phyloP scores from a whole-genome alignment of 2,329 filamentous ascomycete species.

The Cytospora piceicola region DNA sequence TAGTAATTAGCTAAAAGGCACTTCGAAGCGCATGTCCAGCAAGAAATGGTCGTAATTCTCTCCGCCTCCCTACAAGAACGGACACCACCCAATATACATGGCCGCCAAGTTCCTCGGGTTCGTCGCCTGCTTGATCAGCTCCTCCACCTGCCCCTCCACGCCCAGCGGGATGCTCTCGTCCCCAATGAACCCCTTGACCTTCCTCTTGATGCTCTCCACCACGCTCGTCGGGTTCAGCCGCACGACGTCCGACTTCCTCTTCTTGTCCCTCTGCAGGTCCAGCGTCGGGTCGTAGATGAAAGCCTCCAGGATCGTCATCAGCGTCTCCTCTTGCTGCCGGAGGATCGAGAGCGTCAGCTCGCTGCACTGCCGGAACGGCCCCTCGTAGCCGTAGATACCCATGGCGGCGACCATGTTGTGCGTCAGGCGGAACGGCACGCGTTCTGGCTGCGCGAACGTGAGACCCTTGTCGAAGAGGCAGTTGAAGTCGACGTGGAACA shows the following conservation, averaged over 20 bases:
- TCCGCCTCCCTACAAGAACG: conserved; percentile 51
- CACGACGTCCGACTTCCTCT: conserved; percentile 52
- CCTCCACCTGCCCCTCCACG: conserved; percentile 96
- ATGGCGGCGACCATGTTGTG: conserved; percentile 99
- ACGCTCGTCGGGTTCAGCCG: conserved; percentile 70
- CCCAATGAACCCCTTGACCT: conserved; percentile 80
- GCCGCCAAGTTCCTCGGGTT: conserved; percentile 77
- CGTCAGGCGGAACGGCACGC: conserved; percentile 93
- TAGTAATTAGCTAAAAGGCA: not conserved
- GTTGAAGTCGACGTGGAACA: conserved; percentile 99
- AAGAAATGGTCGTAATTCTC: conserved; percentile 7
- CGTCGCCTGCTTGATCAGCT: conserved; percentile 85
- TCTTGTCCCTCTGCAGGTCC: conserved; percentile 79
- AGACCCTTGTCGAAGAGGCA: conserved; percentile 98
- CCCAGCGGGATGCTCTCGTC: conserved; percentile 91
- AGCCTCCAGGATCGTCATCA: conserved; percentile 96
- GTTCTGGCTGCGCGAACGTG: conserved; percentile 92
- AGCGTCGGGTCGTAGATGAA: conserved; percentile 97
- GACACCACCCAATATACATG: conserved; percentile 97
- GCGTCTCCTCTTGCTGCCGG: conserved; percentile 88
- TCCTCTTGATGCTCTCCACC: conserved; percentile 84
- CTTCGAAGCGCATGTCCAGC: not conserved
- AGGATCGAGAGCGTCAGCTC: conserved; percentile 86
- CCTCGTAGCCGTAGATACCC: conserved; percentile 91
- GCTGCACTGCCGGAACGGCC: conserved; percentile 87